A percentile compares a stretch with the other conserved stretches of the same genome.
Conservation (phyloP, 805 yeast genomes). For the Candida koratica region DNA sequence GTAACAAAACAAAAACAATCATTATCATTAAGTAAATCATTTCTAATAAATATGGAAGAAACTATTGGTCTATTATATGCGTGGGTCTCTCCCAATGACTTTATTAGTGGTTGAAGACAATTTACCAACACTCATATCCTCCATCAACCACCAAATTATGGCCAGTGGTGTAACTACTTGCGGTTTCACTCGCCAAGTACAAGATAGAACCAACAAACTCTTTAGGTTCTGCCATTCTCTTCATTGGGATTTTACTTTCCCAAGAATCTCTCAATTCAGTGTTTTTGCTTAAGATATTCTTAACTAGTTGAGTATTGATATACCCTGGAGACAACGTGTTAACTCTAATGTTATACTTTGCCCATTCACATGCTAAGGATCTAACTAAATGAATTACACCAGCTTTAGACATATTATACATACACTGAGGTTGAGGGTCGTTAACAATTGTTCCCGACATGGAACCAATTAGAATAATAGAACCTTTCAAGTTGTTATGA, state of each 20-base stretch:
- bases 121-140: conserved; percentile 82
- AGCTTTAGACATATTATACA: conserved; percentile 83
- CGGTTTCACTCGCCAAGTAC: conserved; percentile 66
- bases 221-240: conserved; percentile 80
- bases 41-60: conserved; percentile 5
- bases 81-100: too few relatives aligned
- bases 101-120: too few relatives aligned
- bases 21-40: conserved; percentile 12
- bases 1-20: conserved; percentile 11
- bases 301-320: conserved; percentile 74
- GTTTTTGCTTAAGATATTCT: conserved; percentile 60
- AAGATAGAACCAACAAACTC: conserved; percentile 76
- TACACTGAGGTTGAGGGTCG: conserved; percentile 75
- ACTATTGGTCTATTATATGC: too few relatives aligned
- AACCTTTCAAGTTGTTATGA: conserved; percentile 51
- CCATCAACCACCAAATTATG: conserved; percentile 81
- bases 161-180: conserved; percentile 79
- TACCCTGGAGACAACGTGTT: conserved; percentile 79
- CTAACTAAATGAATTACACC: conserved; percentile 78
- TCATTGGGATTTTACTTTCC: conserved; percentile 70
- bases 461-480: conserved; percentile 68
- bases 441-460: conserved; percentile 77
- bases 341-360: conserved; percentile 68
- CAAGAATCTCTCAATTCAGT: conserved; percentile 64
- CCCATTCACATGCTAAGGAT: conserved; percentile 80